Conservation (phyloP, 805 yeast genomes). For the Hanseniaspora clermontiae region DNA sequence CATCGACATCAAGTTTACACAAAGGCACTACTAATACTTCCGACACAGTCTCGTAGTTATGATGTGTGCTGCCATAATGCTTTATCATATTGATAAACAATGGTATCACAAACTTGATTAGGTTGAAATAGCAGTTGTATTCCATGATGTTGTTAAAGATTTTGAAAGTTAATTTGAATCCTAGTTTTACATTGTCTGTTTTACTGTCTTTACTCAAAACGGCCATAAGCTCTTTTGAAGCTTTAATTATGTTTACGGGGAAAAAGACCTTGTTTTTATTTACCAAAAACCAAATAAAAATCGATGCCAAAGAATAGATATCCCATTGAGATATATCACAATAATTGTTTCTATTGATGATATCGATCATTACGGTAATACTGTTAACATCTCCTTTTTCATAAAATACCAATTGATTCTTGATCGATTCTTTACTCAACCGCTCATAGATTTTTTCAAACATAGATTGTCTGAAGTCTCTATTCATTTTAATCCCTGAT, state of each 20-base stretch:
- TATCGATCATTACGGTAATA: conserved; percentile 34
- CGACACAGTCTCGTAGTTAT: conserved; percentile 28
- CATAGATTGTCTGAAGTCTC: conserved; percentile 29
- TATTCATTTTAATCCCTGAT: conserved; percentile 22
- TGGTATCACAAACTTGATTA: conserved; percentile 34
- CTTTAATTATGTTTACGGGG: conserved; percentile 34
- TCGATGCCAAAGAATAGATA: conserved; percentile 34
- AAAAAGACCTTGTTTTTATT: conserved; percentile 45
- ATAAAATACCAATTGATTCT: conserved; percentile 39
- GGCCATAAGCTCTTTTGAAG: neutral
- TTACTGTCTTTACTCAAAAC: neutral
- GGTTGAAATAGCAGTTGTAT: conserved; percentile 25
- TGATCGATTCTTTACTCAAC: conserved; percentile 32
- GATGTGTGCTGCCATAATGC: conserved; percentile 32
- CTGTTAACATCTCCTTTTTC: conserved; percentile 43
- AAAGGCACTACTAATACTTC: conserved; percentile 43
- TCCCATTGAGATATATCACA: conserved; percentile 57
- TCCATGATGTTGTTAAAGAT: conserved; percentile 30
- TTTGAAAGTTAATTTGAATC: conserved; percentile 31
- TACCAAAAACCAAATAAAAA: conserved; percentile 35
- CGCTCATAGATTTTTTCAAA: conserved; percentile 43
- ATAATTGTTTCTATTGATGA: conserved; percentile 43
- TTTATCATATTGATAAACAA: conserved; percentile 34
- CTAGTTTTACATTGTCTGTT: conserved; percentile 42
- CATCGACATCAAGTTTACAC: conserved; percentile 38